Conservation (phyloP, 2,329 filamentous ascomycete species). For the Scleromitrula shiraiana region DNA sequence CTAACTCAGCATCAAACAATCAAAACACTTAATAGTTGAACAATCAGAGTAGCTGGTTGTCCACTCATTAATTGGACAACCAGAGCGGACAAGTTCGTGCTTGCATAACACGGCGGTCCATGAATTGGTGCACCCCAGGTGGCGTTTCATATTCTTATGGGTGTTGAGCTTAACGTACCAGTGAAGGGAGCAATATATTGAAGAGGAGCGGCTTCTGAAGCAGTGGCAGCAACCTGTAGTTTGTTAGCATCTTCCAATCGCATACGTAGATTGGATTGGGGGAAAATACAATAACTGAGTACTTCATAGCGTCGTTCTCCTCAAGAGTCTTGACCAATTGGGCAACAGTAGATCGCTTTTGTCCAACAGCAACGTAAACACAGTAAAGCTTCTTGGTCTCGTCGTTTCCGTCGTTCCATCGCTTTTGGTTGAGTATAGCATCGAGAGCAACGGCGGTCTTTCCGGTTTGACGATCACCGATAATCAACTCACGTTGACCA, state of each 20-base stretch:
- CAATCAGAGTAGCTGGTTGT: too few relatives aligned
- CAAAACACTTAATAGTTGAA: too few relatives aligned
- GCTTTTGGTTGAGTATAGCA: slow-evolving; percentile 98
- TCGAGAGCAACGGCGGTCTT: slow-evolving; percentile 99
- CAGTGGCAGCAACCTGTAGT: slow-evolving; percentile 85
- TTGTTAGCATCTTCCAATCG: too few relatives aligned
- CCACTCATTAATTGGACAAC: too few relatives aligned
- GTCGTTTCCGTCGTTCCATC: slow-evolving; percentile 83
- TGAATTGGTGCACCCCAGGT: too few relatives aligned
- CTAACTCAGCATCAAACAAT: too few relatives aligned
- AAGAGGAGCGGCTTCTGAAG: slow-evolving; percentile 90
- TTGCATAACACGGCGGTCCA: too few relatives aligned
- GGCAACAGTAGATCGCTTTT: slow-evolving; percentile 98
- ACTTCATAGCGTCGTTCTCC: slow-evolving; percentile 99
- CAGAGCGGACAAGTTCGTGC: too few relatives aligned
- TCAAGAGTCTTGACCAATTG: slow-evolving; percentile 99
- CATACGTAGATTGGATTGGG: too few relatives aligned
- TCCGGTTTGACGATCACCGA: slow-evolving; percentile 99
- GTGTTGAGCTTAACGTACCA: too few relatives aligned
- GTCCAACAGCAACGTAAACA: slow-evolving; percentile 96
- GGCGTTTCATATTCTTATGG: too few relatives aligned
- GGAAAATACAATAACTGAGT: slow-evolving; percentile 83
- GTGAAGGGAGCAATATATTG: slow-evolving; percentile 95
- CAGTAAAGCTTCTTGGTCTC: slow-evolving; percentile 99
- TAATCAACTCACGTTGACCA: slow-evolving; percentile 99